A percentile compares a stretch with the other conserved stretches of the same genome.
Evolutionary conservation across 1,284 basidiomycete genomes (phyloP).

Genomic region (Coniophora puteana): DNA sequence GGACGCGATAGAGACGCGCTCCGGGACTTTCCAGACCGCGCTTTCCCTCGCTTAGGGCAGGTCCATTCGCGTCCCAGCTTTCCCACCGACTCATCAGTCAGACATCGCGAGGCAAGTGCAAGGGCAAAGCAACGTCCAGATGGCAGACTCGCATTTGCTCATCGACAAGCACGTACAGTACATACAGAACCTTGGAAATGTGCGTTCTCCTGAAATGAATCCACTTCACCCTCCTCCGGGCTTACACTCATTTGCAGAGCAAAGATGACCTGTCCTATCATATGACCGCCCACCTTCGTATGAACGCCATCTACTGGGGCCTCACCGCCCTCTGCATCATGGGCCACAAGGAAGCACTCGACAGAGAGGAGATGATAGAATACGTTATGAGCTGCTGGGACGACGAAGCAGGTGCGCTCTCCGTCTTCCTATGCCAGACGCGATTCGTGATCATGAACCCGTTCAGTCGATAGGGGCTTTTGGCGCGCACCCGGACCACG

Average conservation of each 20-base stretch:
- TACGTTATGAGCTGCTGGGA: conserved; percentile 97
- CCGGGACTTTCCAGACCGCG: too few relatives aligned
- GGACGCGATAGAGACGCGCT: too few relatives aligned
- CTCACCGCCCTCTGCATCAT: conserved; percentile 84
- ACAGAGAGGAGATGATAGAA: conserved; percentile 79
- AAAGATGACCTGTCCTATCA: conserved; percentile 91
- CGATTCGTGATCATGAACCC: conserved; percentile 4
- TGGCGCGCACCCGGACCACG: conserved; percentile 90
- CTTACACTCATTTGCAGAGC: conserved; percentile 43
- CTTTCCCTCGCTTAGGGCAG: too few relatives aligned
- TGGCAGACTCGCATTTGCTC: conserved; percentile 16
- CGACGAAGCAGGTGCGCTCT: conserved; percentile 70
- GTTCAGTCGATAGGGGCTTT: conserved; percentile 75
- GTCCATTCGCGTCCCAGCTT: too few relatives aligned
- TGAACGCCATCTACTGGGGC: conserved; percentile 98
- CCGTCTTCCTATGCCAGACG: conserved; percentile 6
- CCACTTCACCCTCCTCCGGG: conserved; percentile 2
- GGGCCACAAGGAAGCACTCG: conserved; percentile 73
- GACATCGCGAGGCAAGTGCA: too few relatives aligned
- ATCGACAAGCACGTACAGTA: conserved; percentile 48
- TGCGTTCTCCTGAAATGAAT: conserved; percentile 14
- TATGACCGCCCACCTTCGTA: conserved; percentile 88
- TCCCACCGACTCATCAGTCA: too few relatives aligned
- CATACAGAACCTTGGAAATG: conserved; percentile 54
- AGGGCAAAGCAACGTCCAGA: too few relatives aligned